Base-by-base conservation (phyloP, 345 rosid species). In the Eucalyptus albens region DNA sequence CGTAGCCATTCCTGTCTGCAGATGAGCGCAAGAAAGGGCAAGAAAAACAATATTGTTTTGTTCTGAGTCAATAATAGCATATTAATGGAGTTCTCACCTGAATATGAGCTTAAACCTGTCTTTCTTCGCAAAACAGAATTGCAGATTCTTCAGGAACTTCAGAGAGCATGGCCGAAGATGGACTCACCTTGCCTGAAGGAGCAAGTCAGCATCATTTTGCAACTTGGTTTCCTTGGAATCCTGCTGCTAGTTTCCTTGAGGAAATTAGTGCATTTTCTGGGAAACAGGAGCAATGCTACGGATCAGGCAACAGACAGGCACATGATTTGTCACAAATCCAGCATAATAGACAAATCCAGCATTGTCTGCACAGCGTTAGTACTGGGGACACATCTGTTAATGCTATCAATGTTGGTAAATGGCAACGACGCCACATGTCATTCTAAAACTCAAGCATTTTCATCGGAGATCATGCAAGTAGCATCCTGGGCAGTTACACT, bases 161-260 rank as follows among this genome's bases (percentile, higher is more conserved):
- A 55, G 47, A 90, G 86, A 88, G 89, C 90, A 89, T 92, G 96
- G 96, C 91, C 81, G 51, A 92, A 91, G 83, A 90, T 87, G 56
- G 69, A 91, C 56, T 94, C 93, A 8, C 92, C 90, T 19, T 96
- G 98, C 89, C 88, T 95, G 90, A 88, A 92, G 92, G 98, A 95
- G 95, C 91, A 93, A 40, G 86, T 94, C 89, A 93, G 90, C 94
- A 88, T 95, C 69, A 86, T 81, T 67, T 19, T 95, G 69, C 96
- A 92, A 89, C 91, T 94, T 67, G 92, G 92, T n/a, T 96, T 95
- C 92, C 86, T 94, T 17, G 96, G 89, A 69, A 90, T 94, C 92
- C 60, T 94, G 24, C 27, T 95, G 27, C 72, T 92, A 59, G 91
- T 88, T 85, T 82, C 91, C 49, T 88, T 90, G 89, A 87, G 62